phyloP scores from a whole-genome alignment of 139 green algal genomes.

The Mesotaenium endlicherianum region DNA sequence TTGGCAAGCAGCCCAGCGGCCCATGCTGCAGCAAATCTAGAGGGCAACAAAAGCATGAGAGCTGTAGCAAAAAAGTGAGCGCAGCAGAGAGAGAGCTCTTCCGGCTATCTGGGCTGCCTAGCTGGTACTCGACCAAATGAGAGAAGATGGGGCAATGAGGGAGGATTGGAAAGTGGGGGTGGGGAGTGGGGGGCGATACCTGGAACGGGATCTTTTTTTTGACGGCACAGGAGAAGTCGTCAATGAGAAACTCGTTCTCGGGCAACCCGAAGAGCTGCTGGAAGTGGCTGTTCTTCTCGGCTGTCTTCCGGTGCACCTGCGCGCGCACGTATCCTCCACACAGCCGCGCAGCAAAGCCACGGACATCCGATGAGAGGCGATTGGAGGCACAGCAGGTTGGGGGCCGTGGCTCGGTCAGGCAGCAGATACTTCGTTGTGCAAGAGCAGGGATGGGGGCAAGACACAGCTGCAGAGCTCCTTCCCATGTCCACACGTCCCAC shows the following conservation, averaged over 20 bases:
- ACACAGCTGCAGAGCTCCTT: no score
- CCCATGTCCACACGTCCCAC: no score
- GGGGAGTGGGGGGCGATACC: not conserved
- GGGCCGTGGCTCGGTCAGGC: no score
- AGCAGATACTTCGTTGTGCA: no score
- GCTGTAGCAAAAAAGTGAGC: not conserved
- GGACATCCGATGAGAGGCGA: no score
- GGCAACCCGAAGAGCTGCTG: slow-evolving; percentile 35
- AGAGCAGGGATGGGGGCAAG: no score
- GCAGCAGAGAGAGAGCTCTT: not conserved
- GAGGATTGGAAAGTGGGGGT: not conserved
- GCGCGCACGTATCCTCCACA: no score
- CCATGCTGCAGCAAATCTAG: not conserved
- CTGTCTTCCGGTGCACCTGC: not conserved
- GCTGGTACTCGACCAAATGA: not conserved
- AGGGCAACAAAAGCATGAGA: not conserved
- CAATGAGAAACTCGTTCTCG: slow-evolving; percentile 39
- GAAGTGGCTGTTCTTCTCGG: slow-evolving; percentile 28
- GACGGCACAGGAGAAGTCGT: slow-evolving; percentile 44
- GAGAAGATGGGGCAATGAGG: not conserved
- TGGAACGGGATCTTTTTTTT: slow-evolving; percentile 44
- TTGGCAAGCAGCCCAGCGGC: no score
- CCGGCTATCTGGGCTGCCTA: not conserved
- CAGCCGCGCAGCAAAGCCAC: no score
- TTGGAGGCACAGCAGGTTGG: no score